phyloP scores from a whole-genome alignment of 2,329 filamentous ascomycete species.

The Exophiala xenobiotica region DNA sequence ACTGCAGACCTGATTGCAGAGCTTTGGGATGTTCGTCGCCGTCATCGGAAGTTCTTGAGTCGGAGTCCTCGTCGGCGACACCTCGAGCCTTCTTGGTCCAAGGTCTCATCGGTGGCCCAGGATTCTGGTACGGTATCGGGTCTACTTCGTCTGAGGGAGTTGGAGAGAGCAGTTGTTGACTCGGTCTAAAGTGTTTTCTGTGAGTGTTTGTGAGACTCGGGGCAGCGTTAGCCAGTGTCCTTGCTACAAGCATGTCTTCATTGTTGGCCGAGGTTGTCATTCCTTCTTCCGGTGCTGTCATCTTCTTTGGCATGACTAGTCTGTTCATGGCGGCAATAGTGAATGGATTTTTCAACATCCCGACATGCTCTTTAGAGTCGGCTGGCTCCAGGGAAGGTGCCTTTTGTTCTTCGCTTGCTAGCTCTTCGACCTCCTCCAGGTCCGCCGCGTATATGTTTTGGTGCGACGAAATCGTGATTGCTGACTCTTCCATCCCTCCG shows the following conservation, averaged over 20 bases:
- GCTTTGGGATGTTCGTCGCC: background rate
- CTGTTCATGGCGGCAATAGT: conserved; percentile 37
- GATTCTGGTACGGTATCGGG: conserved; percentile 17
- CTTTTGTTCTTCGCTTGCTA: background rate
- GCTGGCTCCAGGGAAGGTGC: too few species aligned
- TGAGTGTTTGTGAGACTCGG: background rate
- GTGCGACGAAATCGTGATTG: background rate
- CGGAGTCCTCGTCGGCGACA: background rate
- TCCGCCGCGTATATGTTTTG: conserved; percentile 4
- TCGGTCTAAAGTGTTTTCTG: conserved; percentile 1
- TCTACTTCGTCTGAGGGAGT: conserved; percentile 1
- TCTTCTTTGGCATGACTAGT: conserved; percentile 21
- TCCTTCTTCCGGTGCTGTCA: background rate
- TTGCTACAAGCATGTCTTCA: background rate
- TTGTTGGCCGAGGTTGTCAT: background rate
- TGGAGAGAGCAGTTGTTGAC: conserved; percentile 14
- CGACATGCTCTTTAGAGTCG: background rate
- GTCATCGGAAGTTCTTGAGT: background rate
- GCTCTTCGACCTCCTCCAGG: conserved; percentile 4
- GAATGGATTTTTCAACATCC: conserved; percentile 36
- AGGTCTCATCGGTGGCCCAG: conserved; percentile 21
- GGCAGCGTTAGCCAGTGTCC: too few species aligned
- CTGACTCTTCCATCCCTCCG: background rate
- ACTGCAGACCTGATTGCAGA: conserved; percentile 5
- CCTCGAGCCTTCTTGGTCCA: background rate